Base-by-base conservation (phyloP, 331 rosid genomes). In the Rosa hybrid region DNA sequence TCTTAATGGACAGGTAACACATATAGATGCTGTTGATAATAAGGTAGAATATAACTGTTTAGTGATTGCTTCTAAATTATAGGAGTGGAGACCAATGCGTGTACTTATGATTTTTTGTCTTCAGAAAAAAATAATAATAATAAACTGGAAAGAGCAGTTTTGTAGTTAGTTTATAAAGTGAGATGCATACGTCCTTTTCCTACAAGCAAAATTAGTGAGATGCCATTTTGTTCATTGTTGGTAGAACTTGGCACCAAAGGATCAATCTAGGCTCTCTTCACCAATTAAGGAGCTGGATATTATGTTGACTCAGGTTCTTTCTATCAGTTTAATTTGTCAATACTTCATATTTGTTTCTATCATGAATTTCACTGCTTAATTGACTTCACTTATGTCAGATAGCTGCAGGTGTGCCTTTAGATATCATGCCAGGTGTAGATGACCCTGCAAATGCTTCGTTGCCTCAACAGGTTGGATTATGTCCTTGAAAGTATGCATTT, bases 341-440 rank as follows among this genome's bases (percentile, higher is more conserved):
- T 56, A 23, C 53, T 38, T 68, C 60, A 16, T 27, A 80, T 53
- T 16, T 75, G 49, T 57, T 50, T 54, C 65, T 21, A 44, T 74
- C 75, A 17, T 59, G 81, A 62, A 63, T 42, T 45, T 53, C 81
- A 51, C 75, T 81, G 80, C 82, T 83, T 85, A 83, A 57, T 45
- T 34, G 71, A 23, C 63, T 75, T 79, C 74, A 77, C 80, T 51
- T 87, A 11, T 82, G 72, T 81, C 83, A 95, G 99, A 88, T 95
- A 80, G 87, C 90, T 72, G 97, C 92, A 56, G 90, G 93, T 76
- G 82, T 95, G 88, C 88, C 97, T 70, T 65, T 95, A 80, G 99
- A 95, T 87, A 91, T 95, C 89, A 95, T 95, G 98, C 99, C 99
- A 14, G 99, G 99, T 79, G 84, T 92, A 27, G 71, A 80, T 70